Base-by-base conservation (phyloP, 208 protist species). In the Entamoeba invadens region DNA sequence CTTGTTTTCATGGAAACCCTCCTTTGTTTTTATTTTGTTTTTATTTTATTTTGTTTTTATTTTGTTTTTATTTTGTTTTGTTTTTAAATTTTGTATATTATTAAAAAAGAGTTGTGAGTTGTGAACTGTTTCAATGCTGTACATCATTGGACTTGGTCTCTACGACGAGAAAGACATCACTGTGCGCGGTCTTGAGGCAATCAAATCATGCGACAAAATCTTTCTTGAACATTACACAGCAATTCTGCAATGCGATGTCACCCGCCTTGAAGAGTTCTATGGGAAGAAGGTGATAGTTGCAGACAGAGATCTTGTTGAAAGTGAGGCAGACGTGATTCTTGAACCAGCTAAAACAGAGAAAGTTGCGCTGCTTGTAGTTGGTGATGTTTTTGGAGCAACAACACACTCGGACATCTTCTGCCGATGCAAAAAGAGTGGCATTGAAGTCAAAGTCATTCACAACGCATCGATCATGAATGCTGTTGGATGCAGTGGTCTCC, bases 391-490 rank as follows among this genome's bases (percentile, higher is more conserved):
- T 94, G 97, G 98, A 14, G 99, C 99, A 0, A 99, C 99, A 0
- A 99, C 99, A 3, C 99, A 99, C 95, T 98, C 97, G 0, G 99
- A 99, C 95, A 96, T 99, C 45, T 96, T 99, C 16, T 94, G 99
- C 38, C 96, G 99, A 18, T 99, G 98, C 35, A 95, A 97, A 46
- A 95, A 98, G 93, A 68, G 96, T 93, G 94, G 95, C 12, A 98
- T 99, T 35, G 14, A 93, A 25, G 96, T 97, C 45, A 92, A 97
- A 18, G 97, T 98, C 3, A 97, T 99, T n/a, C 98, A 99, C 96
- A 99, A 99, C 95, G 98, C 98, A 4, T 99, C 98, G 0, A 99
- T 99, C 95, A 99, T 99, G 96, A 99, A 99, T 95, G 99, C 98
- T 35, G 97, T 99, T 45, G 98, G 97, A 44, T 97, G 97, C 94